Evolutionary conservation across 768 basidiomycete genomes (phyloP), one percentile per base, ranked within the genome.

Genomic region (Bullera alba): DNA sequence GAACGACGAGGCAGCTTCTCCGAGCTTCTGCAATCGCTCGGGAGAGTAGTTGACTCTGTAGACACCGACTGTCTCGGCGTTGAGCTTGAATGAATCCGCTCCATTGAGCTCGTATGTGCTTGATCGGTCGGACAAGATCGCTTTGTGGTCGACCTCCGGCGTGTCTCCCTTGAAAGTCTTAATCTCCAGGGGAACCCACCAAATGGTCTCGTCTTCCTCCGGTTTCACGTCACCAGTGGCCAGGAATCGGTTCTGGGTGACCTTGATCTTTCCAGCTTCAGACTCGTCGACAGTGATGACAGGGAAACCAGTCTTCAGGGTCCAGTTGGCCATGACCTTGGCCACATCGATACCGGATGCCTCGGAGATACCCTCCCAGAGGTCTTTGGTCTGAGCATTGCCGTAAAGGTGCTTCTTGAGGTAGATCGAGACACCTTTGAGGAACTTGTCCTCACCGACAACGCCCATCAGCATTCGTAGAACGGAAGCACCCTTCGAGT

Each of bases 181-280:
- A 56, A 85, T 67, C 58, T 80, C 79, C 55, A 96, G 75, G 1
- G 93, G 93, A 43, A 95, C 77, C 45, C 61, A 70, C 92, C 92
- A 96, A 51, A 87, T 77, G 1, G 87, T 92, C 70, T 88, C 76
- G 61, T 95, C 89, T 52, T 95, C 87, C 67, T 87, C 81, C 8
- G 81, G 80, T 61, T 83, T 81, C 7, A 81, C 82, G 54, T 79
- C 79, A 0, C 90, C 92, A 0, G 84, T 86, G 66, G 87, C 85
- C 41, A 97, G 76, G 79, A 95, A 97, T 17, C 95, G 79, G 68
- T 95, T 87, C 74, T 97, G 95, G 28, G 83, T 81, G 47, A 97
- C 78, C 49, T 77, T 78, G 60, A 99, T 82, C 56, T 70, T 70
- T 8, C 84, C 84, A 37, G 78, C 79, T 0, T 76, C 70, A 12